These are phyloP conservation scores for Candida vaughaniae DNA, from an alignment of 805 yeast genomes.

Conservation along the genomic window DNA sequence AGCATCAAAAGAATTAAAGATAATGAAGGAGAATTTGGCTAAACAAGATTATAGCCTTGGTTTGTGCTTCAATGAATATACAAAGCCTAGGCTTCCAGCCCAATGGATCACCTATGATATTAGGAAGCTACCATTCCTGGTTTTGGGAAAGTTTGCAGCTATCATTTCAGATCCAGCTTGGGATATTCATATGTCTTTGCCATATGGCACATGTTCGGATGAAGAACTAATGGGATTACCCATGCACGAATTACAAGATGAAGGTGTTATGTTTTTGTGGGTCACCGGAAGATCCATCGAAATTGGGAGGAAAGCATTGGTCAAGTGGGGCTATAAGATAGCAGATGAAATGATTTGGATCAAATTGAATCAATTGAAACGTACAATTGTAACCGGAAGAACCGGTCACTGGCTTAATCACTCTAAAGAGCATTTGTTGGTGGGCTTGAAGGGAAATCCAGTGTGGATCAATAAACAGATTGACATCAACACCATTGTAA, in stretches of 20 bases:
- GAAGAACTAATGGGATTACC: constrained; percentile 68
- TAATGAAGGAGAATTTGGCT: constrained; percentile 9
- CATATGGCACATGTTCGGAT: constrained; percentile 77
- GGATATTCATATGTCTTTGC: constrained; percentile 90
- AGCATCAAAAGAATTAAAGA: constrained; percentile 3
- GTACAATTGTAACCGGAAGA: constrained; percentile 92
- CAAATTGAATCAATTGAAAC: constrained; percentile 79
- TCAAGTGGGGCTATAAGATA: constrained; percentile 79
- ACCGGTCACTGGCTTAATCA: constrained; percentile 98
- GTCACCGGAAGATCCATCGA: constrained; percentile 95
- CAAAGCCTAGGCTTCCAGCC: constrained; percentile 46
- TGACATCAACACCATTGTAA: constrained; percentile 76
- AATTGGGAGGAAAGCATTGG: constrained; percentile 73
- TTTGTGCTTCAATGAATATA: constrained; percentile 39
- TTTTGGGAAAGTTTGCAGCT: constrained; percentile 77
- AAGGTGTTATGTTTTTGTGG: constrained; percentile 85
- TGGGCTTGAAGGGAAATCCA: constrained; percentile 83
- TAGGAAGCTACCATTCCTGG: constrained; percentile 62
- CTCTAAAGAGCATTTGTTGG: constrained; percentile 84
- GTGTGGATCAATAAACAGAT: constrained; percentile 63
- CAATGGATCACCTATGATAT: constrained; percentile 92
- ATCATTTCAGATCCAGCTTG: constrained; percentile 94
- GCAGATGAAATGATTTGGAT: constrained; percentile 87
- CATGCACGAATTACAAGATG: constrained; percentile 69
- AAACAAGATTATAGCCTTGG: constrained; percentile 48